Evolutionary conservation across 31 red algal species (phyloP).

Genomic region (Porphyra umbilicalis): DNA sequence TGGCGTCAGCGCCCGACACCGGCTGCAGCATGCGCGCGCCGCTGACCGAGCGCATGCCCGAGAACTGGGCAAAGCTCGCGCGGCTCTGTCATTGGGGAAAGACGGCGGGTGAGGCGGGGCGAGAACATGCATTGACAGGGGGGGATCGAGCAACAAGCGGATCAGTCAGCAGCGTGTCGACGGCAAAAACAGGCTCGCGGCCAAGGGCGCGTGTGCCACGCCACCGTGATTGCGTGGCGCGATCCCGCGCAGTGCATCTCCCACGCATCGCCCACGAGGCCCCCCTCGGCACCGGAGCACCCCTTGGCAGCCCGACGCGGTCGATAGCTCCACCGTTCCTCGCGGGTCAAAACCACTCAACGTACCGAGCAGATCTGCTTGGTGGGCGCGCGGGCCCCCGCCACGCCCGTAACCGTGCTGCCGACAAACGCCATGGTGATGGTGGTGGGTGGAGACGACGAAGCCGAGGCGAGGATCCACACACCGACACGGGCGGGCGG

Average conservation of each 20-base stretch:
- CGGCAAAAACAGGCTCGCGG: too few relatives aligned
- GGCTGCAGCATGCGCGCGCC: slow-evolving; percentile 40
- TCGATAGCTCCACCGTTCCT: too few relatives aligned
- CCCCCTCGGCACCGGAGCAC: too few relatives aligned
- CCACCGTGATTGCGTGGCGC: too few relatives aligned
- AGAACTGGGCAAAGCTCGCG: slow-evolving; percentile 73
- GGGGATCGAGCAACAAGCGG: too few relatives aligned
- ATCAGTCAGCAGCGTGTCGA: too few relatives aligned
- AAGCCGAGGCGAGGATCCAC: neutral
- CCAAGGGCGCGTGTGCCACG: too few relatives aligned
- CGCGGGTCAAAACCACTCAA: neutral
- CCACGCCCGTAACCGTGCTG: neutral
- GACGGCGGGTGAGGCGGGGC: neutral
- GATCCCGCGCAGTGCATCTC: too few relatives aligned
- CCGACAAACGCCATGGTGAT: neutral
- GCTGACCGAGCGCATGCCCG: slow-evolving; percentile 69
- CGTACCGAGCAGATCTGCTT: neutral
- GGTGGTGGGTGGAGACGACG: neutral
- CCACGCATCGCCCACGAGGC: too few relatives aligned
- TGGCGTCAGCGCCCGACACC: slow-evolving; percentile 49
- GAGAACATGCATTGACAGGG: neutral
- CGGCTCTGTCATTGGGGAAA: slow-evolving; percentile 26
- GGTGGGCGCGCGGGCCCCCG: neutral
- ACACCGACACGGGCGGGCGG: neutral
- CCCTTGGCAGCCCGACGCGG: too few relatives aligned